A percentile compares a stretch with the other conserved stretches of the same genome.
Conservation (phyloP, 2,329 filamentous ascomycete species). For the Cylindrodendrum hubeiense region DNA sequence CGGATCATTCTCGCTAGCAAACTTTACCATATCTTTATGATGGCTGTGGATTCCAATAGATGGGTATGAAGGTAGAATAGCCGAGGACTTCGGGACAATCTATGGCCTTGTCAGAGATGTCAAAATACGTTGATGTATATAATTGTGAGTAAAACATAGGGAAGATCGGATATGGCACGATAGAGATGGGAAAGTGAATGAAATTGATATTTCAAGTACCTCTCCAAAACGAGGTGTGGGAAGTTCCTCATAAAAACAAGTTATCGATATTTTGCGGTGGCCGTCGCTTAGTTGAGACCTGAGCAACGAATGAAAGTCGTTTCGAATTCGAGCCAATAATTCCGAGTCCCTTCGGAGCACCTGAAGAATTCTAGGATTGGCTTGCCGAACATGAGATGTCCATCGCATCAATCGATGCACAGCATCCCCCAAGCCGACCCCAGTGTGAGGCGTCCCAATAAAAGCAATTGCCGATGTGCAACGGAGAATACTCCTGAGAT, state of each 20-base stretch:
- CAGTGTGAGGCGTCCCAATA: conserved; percentile 14
- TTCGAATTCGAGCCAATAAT: conserved; percentile 8
- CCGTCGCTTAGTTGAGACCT: neutral
- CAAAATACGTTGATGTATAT: too few species aligned
- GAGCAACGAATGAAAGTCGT: conserved; percentile 14
- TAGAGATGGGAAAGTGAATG: too few species aligned
- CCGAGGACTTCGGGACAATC: conserved; percentile 13
- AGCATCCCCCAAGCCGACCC: neutral
- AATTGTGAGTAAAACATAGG: too few species aligned
- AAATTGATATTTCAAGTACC: neutral
- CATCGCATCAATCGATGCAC: conserved; percentile 4
- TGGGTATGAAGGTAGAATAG: conserved; percentile 14
- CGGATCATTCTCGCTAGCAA: neutral
- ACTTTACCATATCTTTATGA: conserved; percentile 14
- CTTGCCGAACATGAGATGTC: conserved; percentile 8
- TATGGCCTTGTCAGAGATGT: neutral
- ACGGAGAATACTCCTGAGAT: neutral
- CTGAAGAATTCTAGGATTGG: conserved; percentile 7
- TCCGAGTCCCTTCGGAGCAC: conserved; percentile 12
- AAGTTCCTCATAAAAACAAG: conserved; percentile 18
- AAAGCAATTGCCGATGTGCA: conserved; percentile 8
- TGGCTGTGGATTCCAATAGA: conserved; percentile 3
- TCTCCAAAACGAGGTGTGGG: neutral
- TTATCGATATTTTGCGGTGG: neutral
- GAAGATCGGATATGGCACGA: too few species aligned